These are phyloP conservation scores for Phytophthora agathidicida DNA, from an alignment of 352 stramenopile species.

Conservation along the genomic window DNA sequence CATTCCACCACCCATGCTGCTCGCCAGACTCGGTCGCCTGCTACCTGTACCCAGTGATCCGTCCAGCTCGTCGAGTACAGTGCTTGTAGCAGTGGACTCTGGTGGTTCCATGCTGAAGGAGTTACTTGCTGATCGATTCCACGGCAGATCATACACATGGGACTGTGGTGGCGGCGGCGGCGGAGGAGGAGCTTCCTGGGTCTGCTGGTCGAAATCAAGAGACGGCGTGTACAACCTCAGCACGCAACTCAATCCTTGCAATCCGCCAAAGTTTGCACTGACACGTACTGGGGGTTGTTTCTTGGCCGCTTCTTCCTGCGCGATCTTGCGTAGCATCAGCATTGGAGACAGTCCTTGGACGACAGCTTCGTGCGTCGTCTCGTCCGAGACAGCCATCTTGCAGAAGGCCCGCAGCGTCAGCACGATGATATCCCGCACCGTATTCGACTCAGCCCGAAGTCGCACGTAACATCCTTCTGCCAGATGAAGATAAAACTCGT, in stretches of 20 bases:
- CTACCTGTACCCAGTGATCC: conserved; percentile 25
- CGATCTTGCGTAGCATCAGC: conserved; percentile 69
- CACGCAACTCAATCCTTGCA: conserved; percentile 53
- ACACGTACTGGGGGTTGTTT: conserved; percentile 52
- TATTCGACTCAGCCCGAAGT: conserved; percentile 76
- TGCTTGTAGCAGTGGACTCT: conserved; percentile 32
- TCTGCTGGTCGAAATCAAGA: conserved; percentile 53
- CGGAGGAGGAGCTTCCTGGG: conserved; percentile 34
- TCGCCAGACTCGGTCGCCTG: conserved; percentile 29
- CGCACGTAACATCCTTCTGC: conserved; percentile 63
- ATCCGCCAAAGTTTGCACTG: conserved; percentile 54
- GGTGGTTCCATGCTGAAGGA: conserved; percentile 28
- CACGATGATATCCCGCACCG: conserved; percentile 82
- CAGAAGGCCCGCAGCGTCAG: conserved; percentile 81
- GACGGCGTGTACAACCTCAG: conserved; percentile 61
- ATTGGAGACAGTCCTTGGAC: conserved; percentile 67
- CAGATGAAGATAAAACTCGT: conserved; percentile 73
- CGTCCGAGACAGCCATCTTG: conserved; percentile 57
- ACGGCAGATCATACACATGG: conserved; percentile 64
- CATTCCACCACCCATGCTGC: conserved; percentile 27
- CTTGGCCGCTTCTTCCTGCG: conserved; percentile 43
- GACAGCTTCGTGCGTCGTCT: conserved; percentile 48
- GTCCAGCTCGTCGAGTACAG: conserved; percentile 32
- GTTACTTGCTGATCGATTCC: conserved; percentile 53
- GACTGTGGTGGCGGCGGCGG: conserved; percentile 13